Base-by-base conservation (phyloP, 148 eudicot genomes). In the Selenicereus undatus region DNA sequence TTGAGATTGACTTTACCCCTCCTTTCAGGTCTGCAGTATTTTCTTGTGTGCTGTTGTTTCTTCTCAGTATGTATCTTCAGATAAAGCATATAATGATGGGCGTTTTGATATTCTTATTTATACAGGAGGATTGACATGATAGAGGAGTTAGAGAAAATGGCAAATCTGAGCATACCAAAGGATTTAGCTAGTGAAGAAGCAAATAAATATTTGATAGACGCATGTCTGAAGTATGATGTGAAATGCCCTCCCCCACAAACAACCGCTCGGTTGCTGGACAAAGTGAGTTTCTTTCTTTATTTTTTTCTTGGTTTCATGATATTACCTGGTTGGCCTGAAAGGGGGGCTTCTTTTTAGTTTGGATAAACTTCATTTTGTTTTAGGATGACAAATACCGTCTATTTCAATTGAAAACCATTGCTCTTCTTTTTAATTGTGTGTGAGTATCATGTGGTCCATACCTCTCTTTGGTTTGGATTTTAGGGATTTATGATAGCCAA, bases 171-270 rank as follows among this genome's bases (percentile, higher is more conserved):
- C 85, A 93, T 96, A 77, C 98, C 99, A 18, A 93, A 89, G 87
- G 98, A 96, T 86, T 81, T 92, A 48, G 79, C 95, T 1, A 84
- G 97, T 62, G 91, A 91, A 82, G 95, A 92, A 83, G 82, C 97
- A 43, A 92, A 86, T 69, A 88, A 86, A 77, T 93, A 93, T 85
- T 79, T 95, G 86, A 85, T 83, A 42, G 94, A 89, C 82, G 93
- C 95, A 43, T 95, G 98, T 81, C 66, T 78, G 21, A 92, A 88
- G 74, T 91, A 82, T 88, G 94, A 93, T 42, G 88, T 96, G 76
- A 96, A 91, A 84, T 96, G 99, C 76, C 93, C 97, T 35, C 91
- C 98, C 10, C 99, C 99, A 22, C 98, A 89, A 69, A 96, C 99
- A 75, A 92, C 97, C 56, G 79, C 99, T 73, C 88, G 98, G 52